Percentiles rank a stretch among this genome's conserved stretches.
Conservation (phyloP, 768 basidiomycete species). For the Rhodotorula kratochvilovae region DNA sequence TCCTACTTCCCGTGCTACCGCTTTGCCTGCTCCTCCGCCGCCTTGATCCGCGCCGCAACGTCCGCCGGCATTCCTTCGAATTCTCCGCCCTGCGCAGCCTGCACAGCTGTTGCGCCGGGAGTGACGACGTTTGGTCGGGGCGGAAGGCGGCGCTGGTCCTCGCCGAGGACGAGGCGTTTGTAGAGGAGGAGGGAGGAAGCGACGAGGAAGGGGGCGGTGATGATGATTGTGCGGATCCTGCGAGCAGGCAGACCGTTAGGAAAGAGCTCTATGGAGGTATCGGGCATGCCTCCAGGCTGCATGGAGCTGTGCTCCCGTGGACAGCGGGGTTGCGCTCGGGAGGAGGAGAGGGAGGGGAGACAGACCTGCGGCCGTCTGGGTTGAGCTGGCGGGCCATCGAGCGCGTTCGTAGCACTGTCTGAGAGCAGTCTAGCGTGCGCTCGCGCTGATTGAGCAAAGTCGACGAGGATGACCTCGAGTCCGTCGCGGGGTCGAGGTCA, state of each 20-base stretch:
- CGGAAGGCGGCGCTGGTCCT: conserved; percentile 31
- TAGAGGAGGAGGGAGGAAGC: conserved; percentile 30
- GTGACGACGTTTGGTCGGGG: not conserved
- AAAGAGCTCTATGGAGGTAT: no score
- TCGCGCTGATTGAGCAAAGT: no score
- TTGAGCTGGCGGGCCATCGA: conserved; percentile 3
- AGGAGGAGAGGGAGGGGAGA: no score
- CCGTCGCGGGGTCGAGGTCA: no score
- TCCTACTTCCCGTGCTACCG: not conserved
- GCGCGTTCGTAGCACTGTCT: no score
- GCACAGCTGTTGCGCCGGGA: not conserved
- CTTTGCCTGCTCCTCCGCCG: conserved; percentile 4
- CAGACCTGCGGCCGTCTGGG: not conserved
- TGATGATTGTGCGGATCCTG: conserved; percentile 38
- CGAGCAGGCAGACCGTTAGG: not conserved
- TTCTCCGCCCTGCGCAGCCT: not conserved
- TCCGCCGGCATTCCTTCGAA: conserved; percentile 15
- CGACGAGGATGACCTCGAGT: no score
- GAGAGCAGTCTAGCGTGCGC: no score
- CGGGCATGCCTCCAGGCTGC: no score
- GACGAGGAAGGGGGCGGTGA: conserved; percentile 36
- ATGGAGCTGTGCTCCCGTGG: no score
- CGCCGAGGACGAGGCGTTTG: conserved; percentile 38
- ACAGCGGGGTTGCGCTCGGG: not conserved
- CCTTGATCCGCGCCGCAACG: conserved; percentile 9